Conservation (phyloP, 495 filamentous ascomycete species). For the Tuber indicum region DNA sequence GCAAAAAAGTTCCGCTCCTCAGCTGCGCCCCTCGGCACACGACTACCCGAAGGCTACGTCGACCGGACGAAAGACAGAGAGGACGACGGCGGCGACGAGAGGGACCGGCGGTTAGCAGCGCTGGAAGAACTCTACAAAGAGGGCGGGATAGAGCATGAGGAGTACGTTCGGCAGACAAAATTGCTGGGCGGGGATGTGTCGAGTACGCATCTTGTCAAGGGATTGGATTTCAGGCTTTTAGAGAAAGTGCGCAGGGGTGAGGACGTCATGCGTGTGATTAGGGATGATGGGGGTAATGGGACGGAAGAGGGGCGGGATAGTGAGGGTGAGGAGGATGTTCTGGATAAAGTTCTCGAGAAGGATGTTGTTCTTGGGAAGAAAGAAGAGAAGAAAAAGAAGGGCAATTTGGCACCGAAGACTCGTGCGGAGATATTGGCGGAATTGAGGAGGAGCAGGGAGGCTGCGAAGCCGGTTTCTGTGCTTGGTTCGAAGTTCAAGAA, state of each 20-base stretch:
- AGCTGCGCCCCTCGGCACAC: constrained; percentile 76
- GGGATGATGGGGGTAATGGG: constrained; percentile 29
- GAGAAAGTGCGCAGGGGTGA: constrained; percentile 66
- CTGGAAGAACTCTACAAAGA: constrained; percentile 77
- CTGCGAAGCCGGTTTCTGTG: constrained; percentile 43
- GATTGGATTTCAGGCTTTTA: constrained; percentile 76
- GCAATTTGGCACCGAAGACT: constrained; percentile 58
- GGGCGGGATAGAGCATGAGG: constrained; percentile 63
- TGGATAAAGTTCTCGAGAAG: constrained; percentile 65
- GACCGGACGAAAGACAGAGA: constrained; percentile 61
- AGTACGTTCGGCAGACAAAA: constrained; percentile 55
- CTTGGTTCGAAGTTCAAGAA: constrained; percentile 77
- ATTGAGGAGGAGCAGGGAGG: constrained; percentile 55
- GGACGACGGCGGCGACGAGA: constrained; percentile 57
- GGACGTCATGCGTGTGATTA: constrained; percentile 53
- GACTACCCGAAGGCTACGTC: constrained; percentile 69
- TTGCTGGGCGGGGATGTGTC: constrained; percentile 64
- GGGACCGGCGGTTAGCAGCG: constrained; percentile 60
- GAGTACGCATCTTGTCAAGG: constrained; percentile 83
- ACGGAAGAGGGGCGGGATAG: constrained; percentile 35
- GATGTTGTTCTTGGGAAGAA: constrained; percentile 56
- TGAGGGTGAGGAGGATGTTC: constrained; percentile 62
- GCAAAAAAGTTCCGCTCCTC: constrained; percentile 67
- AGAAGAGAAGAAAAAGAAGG: constrained; percentile 67
- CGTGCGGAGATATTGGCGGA: constrained; percentile 63